phyloP scores from a whole-genome alignment of 306 rosid species.

The Neltuma alba region DNA sequence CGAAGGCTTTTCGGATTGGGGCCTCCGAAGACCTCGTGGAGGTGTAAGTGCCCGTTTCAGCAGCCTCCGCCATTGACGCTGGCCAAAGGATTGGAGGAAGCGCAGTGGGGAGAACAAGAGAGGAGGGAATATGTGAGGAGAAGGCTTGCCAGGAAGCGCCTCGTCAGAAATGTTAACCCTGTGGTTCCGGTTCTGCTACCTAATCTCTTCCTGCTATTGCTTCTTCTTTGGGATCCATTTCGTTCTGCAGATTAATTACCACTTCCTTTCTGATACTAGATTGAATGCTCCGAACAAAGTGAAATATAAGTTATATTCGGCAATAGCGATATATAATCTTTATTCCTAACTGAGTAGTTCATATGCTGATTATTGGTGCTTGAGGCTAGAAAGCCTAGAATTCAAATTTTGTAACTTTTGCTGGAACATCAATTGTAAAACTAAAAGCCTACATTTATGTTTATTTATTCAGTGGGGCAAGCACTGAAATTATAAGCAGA shows the following conservation, averaged over 20 bases:
- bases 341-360: neutral
- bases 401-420: neutral
- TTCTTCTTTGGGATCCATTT: constrained; percentile 69
- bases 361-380: neutral
- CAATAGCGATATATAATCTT: neutral
- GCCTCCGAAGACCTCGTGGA: constrained; percentile 68
- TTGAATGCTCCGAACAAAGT: neutral
- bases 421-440: neutral
- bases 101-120: constrained; percentile 61
- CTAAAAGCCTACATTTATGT: neutral
- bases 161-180: constrained; percentile 50
- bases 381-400: neutral
- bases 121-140: constrained; percentile 52
- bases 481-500: too few species aligned
- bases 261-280: neutral
- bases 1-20: constrained; percentile 50
- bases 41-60: constrained; percentile 80
- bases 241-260: neutral
- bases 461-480: too few species aligned
- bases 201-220: constrained; percentile 53
- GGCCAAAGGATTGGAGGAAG: constrained; percentile 62
- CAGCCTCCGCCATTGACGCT: constrained; percentile 81
- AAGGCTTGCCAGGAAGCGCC: constrained; percentile 57
- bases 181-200: constrained; percentile 58
- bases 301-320: neutral